Evolutionary conservation across 495 filamentous ascomycete species (phyloP), one percentile per base, ranked within the genome.

Genomic region (Podospora anserina): DNA sequence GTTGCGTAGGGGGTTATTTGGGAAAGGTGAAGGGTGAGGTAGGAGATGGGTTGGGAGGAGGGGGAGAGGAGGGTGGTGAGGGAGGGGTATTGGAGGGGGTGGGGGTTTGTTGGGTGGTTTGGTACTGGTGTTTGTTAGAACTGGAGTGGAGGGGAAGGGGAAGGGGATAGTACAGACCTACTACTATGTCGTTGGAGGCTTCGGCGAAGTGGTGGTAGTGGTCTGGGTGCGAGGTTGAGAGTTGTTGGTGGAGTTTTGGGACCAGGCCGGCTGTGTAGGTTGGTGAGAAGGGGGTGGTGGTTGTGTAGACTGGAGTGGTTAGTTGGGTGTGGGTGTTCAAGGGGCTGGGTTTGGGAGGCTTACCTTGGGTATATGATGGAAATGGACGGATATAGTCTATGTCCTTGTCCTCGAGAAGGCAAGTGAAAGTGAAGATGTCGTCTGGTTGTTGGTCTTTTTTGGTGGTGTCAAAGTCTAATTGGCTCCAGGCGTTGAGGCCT

Each of bases 401-500:
- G 4, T 78, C 57, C 16, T 78, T 32, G 61, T 28, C 75, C 16
- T 68, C 69, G 57, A 84, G 69, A 27, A 83, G 65, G 64, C 71
- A 72, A 66, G 71, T 76, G 64, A 83, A 84, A 5, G 69, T 61
- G 30, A n/a, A 30, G 49, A 83, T 61, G 70, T 85, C 83, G 20
- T 80, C 74, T 34, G 77, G 76, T 32, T 84, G 80, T 4, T 66
- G 20, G 9, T 28, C 30, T 16, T 39, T n/a, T 27, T 63, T 72
- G 63, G 23, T 64, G 1, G 63, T 27, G 0, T 63, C 60, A 62
- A 84, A 83, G 3, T 73, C 65, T 60, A 86, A 75, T 69, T 86
- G 83, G 55, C 72, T 72, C 80, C 80, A 86, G 57, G 82, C 81
- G 70, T 87, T 87, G 74, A 82, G 80, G 56, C 85, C 85, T n/a